phyloP scores from a whole-genome alignment of 768 basidiomycete genomes.

The Tricholoma sp. region DNA sequence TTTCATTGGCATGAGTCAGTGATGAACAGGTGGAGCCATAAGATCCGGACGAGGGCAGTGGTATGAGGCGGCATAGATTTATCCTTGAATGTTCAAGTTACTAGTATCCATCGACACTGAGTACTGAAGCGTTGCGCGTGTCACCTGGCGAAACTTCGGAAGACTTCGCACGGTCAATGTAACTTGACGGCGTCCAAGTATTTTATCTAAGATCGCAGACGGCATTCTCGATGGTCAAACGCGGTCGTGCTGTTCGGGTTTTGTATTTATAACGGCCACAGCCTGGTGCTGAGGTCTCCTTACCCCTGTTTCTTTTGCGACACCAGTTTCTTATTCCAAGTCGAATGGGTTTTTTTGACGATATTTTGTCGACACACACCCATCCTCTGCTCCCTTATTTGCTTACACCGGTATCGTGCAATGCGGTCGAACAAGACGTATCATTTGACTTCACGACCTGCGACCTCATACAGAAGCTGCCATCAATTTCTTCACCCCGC shows the following conservation, averaged over 20 bases:
- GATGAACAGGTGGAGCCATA: no score
- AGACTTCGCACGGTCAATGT: constrained; percentile 18
- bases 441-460: constrained; percentile 33
- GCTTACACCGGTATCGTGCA: constrained; percentile 16
- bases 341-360: constrained; percentile 26
- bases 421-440: constrained; percentile 32
- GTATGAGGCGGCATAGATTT: no score
- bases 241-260: constrained; percentile 8
- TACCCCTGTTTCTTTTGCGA: constrained; percentile 1
- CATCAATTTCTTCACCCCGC: constrained; percentile 17
- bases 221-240: constrained; percentile 3
- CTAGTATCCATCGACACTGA: no score
- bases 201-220: constrained; percentile 19
- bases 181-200: constrained; percentile 14
- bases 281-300: constrained; percentile 12
- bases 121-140: no score
- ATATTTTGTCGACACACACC: constrained; percentile 21
- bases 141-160: not conserved
- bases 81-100: no score
- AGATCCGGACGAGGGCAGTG: no score
- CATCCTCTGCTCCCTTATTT: constrained; percentile 15
- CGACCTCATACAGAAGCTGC: constrained; percentile 17
- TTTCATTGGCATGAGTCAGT: no score
- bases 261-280: constrained; percentile 20
- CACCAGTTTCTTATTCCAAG: constrained; percentile 10